phyloP scores from a whole-genome alignment of 495 filamentous ascomycete genomes.

The Daldinia decipiens region DNA sequence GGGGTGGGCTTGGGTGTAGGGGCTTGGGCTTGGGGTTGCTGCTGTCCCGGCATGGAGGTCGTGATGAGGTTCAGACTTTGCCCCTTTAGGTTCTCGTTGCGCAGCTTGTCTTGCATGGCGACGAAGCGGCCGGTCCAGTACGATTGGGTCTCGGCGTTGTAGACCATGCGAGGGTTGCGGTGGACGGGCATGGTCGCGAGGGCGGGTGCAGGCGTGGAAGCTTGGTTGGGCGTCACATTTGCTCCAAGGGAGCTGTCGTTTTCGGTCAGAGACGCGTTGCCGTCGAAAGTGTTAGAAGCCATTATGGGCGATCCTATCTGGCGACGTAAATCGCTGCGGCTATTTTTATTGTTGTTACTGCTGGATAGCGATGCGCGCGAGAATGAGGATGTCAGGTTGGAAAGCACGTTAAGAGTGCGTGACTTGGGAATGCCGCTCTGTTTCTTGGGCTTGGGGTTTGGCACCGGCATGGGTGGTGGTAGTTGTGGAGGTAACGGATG shows the following conservation, averaged over 20 bases:
- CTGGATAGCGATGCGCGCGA: slow-evolving; percentile 47
- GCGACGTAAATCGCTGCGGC: background rate
- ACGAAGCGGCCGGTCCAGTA: slow-evolving; percentile 69
- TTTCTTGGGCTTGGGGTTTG: slow-evolving; percentile 24
- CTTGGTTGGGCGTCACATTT: background rate
- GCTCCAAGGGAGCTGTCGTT: background rate
- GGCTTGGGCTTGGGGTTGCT: slow-evolving; percentile 35
- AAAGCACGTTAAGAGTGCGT: slow-evolving; percentile 53
- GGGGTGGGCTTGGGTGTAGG: background rate
- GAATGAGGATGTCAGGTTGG: slow-evolving; percentile 52
- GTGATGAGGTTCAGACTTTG: slow-evolving; percentile 46
- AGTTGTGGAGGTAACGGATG: slow-evolving; percentile 3
- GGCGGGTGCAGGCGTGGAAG: background rate
- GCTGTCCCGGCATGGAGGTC: slow-evolving; percentile 32
- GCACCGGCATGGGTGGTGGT: background rate
- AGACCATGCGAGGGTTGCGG: slow-evolving; percentile 38
- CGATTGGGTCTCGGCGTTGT: slow-evolving; percentile 45
- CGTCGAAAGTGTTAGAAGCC: background rate
- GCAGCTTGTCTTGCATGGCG: slow-evolving; percentile 63
- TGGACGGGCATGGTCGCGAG: background rate
- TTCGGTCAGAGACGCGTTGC: background rate
- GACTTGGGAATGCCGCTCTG: slow-evolving; percentile 47
- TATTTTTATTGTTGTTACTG: slow-evolving; percentile 14
- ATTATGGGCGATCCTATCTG: background rate
- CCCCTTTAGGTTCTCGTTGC: slow-evolving; percentile 54